Conservation (phyloP, 352 stramenopile genomes). For the Pythium phragmitis region DNA sequence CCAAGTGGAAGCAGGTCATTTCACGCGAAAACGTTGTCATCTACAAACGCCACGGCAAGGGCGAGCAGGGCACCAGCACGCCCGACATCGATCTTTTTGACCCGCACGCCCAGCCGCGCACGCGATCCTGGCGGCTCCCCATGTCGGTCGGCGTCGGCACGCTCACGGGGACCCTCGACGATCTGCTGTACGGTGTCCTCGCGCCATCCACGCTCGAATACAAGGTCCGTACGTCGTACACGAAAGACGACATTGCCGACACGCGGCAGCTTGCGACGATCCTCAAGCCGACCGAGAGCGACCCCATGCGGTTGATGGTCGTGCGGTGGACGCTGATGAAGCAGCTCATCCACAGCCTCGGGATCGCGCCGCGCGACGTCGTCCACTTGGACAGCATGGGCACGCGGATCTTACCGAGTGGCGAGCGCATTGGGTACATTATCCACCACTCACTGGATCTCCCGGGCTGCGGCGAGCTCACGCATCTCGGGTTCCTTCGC, state of each 20-base stretch:
- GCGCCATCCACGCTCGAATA: slow-evolving; percentile 40
- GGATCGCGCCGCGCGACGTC: slow-evolving; percentile 13
- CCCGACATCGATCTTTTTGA: slow-evolving; percentile 23
- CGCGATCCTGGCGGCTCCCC: slow-evolving; percentile 30
- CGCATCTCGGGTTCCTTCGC: slow-evolving; percentile 33
- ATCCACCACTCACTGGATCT: slow-evolving; percentile 17
- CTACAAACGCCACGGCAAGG: slow-evolving; percentile 21
- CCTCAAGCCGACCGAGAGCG: slow-evolving; percentile 29
- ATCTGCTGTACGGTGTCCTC: slow-evolving; percentile 50
- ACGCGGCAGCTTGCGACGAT: slow-evolving; percentile 40
- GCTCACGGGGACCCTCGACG: slow-evolving; percentile 46
- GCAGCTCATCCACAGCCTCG: slow-evolving; percentile 14
- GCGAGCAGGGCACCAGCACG: slow-evolving; percentile 4
- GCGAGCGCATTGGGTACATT: slow-evolving; percentile 18
- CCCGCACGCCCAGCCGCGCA: slow-evolving; percentile 26
- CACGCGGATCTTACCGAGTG: background rate
- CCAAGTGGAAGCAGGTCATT: slow-evolving; percentile 17
- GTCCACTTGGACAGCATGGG: slow-evolving; percentile 20
- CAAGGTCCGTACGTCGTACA: slow-evolving; percentile 40
- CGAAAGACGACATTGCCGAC: slow-evolving; percentile 37
- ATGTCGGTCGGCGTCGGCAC: slow-evolving; percentile 28
- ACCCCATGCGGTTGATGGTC: slow-evolving; percentile 23
- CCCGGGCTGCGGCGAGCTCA: slow-evolving; percentile 13
- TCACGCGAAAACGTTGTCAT: slow-evolving; percentile 41
- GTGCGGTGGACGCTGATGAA: slow-evolving; percentile 29